A percentile compares a stretch with the other conserved stretches of the same genome.
phyloP scores from a whole-genome alignment of 202 grass and related monocot species.

The Carex sylvatica region DNA sequence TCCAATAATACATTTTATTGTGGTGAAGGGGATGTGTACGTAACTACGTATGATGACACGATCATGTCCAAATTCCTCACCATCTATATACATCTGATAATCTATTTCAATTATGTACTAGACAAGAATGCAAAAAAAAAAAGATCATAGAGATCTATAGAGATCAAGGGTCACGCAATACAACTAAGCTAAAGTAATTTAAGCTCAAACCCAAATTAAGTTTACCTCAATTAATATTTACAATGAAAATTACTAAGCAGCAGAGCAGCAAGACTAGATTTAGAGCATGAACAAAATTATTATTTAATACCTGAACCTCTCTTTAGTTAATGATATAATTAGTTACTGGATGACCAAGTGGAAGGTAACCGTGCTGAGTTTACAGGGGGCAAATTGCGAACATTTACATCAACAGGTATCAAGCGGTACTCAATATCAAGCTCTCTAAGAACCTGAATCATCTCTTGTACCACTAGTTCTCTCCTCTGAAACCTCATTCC shows the following conservation, averaged over 20 bases:
- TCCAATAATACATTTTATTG: too few species aligned
- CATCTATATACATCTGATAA: too few species aligned
- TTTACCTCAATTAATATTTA: not conserved
- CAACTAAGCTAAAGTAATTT: too few species aligned
- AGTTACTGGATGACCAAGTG: constrained; percentile 35
- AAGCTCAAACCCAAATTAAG: too few species aligned
- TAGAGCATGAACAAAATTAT: not conserved
- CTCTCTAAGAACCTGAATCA: constrained; percentile 70
- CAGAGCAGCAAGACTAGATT: not conserved
- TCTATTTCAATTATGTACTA: too few species aligned
- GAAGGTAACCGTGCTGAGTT: constrained; percentile 60
- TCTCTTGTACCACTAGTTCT: constrained; percentile 66
- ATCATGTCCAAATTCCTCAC: too few species aligned
- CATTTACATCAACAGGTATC: constrained; percentile 71
- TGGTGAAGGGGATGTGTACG: too few species aligned
- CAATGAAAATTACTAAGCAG: not conserved
- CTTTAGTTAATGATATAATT: not conserved
- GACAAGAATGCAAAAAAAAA: not conserved
- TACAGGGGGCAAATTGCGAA: constrained; percentile 46
- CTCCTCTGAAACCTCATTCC: constrained; percentile 55
- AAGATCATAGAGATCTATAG: too few species aligned
- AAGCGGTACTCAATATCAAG: constrained; percentile 80
- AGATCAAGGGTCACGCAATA: not conserved
- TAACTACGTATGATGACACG: too few species aligned
- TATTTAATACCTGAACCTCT: not conserved